Evolutionary conservation across 192 early-diverging fungal species (phyloP).

Genomic region (Phycomyces blakesleeanus): DNA sequence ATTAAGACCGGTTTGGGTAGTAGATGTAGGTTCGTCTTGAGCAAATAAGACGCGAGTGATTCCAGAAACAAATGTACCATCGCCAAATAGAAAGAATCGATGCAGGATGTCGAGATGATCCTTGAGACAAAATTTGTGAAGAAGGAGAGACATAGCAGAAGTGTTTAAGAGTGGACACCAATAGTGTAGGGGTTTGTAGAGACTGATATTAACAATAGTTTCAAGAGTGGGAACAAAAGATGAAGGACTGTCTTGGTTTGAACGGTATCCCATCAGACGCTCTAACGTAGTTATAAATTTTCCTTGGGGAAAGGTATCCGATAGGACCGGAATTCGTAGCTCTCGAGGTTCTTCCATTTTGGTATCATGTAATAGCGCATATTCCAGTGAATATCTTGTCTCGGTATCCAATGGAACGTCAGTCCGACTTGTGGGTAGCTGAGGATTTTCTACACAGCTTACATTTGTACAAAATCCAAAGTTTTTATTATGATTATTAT

Average conservation of each 20-base stretch:
- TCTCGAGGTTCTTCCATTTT: no score
- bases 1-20: slow-evolving; percentile 6
- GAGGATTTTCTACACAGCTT: no score
- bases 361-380: no score
- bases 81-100: slow-evolving; percentile 39
- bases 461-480: no score
- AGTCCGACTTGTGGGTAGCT: no score
- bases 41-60: slow-evolving; percentile 37
- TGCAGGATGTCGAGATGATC: slow-evolving; percentile 38
- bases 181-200: slow-evolving; percentile 27
- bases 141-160: slow-evolving; percentile 44
- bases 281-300: slow-evolving; percentile 22
- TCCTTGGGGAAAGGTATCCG: slow-evolving; percentile 1
- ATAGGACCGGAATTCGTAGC: no score
- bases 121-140: slow-evolving; percentile 41
- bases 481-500: no score
- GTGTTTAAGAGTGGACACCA: slow-evolving; percentile 36
- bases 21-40: slow-evolving; percentile 11
- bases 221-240: slow-evolving; percentile 32
- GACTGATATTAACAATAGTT: slow-evolving; percentile 22
- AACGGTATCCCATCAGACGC: not conserved
- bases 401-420: no score
- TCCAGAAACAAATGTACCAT: slow-evolving; percentile 40
- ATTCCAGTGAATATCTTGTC: no score
- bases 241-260: not conserved